phyloP scores from a whole-genome alignment of 2,329 filamentous ascomycete species.

The Fusarium continuum region DNA sequence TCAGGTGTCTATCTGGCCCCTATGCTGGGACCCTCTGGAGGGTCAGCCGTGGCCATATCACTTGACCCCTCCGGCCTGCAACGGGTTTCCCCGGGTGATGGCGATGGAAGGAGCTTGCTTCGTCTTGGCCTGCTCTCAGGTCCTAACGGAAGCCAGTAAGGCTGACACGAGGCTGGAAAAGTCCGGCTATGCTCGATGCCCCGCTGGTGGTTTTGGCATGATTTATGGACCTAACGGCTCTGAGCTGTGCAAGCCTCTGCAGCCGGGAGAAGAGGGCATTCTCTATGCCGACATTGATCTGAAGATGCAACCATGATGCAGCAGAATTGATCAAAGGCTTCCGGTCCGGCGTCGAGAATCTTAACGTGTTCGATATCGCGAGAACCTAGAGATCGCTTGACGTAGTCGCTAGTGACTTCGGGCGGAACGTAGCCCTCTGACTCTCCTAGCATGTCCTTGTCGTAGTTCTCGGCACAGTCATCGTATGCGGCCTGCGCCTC shows the following conservation, averaged over 20 bases:
- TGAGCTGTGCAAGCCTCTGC: constrained; percentile 40
- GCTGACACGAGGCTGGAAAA: constrained; percentile 24
- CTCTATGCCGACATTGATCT: constrained; percentile 51
- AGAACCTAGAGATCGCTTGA: too few relatives aligned
- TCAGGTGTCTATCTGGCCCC: constrained; percentile 59
- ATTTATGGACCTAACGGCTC: constrained; percentile 46
- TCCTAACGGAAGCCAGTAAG: constrained; percentile 54
- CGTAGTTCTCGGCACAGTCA: too few relatives aligned
- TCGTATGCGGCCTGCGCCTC: too few relatives aligned
- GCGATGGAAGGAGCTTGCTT: constrained; percentile 64
- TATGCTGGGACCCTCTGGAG: constrained; percentile 20
- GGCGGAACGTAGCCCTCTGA: too few relatives aligned
- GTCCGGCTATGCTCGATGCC: constrained; percentile 45
- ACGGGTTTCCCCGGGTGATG: constrained; percentile 58
- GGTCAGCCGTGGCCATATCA: constrained; percentile 31
- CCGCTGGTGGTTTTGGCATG: constrained; percentile 38
- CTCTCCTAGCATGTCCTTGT: too few relatives aligned
- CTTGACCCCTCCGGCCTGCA: constrained; percentile 26
- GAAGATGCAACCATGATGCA: constrained; percentile 12
- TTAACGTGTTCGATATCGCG: too few relatives aligned
- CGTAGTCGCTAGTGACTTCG: too few relatives aligned
- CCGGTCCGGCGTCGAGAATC: too few relatives aligned
- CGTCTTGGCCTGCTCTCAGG: constrained; percentile 60
- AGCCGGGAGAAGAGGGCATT: constrained; percentile 46
- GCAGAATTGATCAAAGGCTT: too few relatives aligned